Conservation (phyloP, 2,329 filamentous ascomycete species). For the Pseudogymnoascus sp. region DNA sequence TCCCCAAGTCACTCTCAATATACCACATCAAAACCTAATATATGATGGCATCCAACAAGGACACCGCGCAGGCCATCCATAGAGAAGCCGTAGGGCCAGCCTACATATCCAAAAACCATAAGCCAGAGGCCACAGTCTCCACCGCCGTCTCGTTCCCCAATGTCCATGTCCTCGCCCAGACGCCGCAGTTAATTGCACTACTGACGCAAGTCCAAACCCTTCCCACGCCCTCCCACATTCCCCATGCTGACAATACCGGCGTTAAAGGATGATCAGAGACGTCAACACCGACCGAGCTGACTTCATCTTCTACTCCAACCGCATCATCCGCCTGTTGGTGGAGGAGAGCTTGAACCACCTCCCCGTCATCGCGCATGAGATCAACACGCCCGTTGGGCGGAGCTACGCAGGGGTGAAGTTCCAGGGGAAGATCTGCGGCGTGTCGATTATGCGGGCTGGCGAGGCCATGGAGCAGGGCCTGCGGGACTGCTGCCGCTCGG, state of each 20-base stretch:
- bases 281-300: slow-evolving; percentile 83
- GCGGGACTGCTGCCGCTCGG: slow-evolving; percentile 93
- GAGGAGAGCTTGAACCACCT: slow-evolving; percentile 97
- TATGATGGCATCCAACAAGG: slow-evolving; percentile 5
- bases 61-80: not conserved
- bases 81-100: slow-evolving; percentile 65
- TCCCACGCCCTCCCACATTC: too few species aligned
- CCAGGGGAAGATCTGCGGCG: slow-evolving; percentile 95
- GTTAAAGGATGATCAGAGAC: slow-evolving; percentile 81
- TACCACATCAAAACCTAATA: not conserved
- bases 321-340: slow-evolving; percentile 91
- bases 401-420: slow-evolving; percentile 89
- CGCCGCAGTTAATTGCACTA: slow-evolving; percentile 91
- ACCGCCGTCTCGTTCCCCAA: slow-evolving; percentile 73
- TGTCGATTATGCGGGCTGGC: slow-evolving; percentile 96
- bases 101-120: slow-evolving; percentile 67
- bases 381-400: slow-evolving; percentile 84
- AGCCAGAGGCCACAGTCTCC: slow-evolving; percentile 82
- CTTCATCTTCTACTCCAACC: slow-evolving; percentile 98
- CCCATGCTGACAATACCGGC: not conserved
- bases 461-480: slow-evolving; percentile 98
- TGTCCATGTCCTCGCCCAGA: slow-evolving; percentile 84
- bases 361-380: slow-evolving; percentile 77
- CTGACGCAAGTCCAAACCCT: slow-evolving; percentile 70
- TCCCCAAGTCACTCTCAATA: not conserved